These are phyloP conservation scores for Neofusicoccum ribis DNA, from an alignment of 2,329 filamentous ascomycete genomes.

Conservation along the genomic window DNA sequence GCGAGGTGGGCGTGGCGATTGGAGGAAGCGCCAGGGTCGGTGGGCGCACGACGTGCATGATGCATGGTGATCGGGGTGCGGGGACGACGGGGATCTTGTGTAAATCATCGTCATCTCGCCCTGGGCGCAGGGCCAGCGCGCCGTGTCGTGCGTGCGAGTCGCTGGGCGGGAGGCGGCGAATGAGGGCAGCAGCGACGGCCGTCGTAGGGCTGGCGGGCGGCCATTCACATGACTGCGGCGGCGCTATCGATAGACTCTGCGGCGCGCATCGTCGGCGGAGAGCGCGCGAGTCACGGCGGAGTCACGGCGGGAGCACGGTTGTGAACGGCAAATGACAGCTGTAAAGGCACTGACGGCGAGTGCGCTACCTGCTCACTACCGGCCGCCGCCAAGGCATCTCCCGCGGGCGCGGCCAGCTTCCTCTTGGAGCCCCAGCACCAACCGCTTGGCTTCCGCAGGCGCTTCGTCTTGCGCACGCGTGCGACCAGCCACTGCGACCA, in stretches of 20 bases:
- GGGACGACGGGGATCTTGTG: slow-evolving; percentile 17
- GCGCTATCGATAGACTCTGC: neutral
- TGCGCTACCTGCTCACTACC: neutral
- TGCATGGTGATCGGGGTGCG: slow-evolving; percentile 18
- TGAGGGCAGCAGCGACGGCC: neutral
- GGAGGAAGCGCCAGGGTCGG: slow-evolving; percentile 8
- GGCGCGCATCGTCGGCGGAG: neutral
- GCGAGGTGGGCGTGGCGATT: slow-evolving; percentile 4
- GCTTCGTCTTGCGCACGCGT: neutral
- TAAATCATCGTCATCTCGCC: neutral
- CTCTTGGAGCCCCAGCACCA: slow-evolving; percentile 9
- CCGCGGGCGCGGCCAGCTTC: neutral
- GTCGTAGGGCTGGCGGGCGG: neutral
- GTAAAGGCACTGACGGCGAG: neutral
- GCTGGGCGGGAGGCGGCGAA: neutral
- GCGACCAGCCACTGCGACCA: slow-evolving; percentile 6
- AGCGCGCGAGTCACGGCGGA: neutral
- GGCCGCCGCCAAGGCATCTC: neutral
- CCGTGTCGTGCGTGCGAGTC: neutral
- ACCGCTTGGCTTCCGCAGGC: slow-evolving; percentile 11
- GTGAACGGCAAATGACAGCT: neutral
- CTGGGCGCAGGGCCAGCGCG: neutral
- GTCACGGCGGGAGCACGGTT: neutral
- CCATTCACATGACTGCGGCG: neutral
- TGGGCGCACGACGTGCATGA: slow-evolving; percentile 13